Percentiles rank a stretch among this genome's conserved stretches.
Conservation (phyloP, 441 rosid species). For the Euphorbia neoarborescens region DNA sequence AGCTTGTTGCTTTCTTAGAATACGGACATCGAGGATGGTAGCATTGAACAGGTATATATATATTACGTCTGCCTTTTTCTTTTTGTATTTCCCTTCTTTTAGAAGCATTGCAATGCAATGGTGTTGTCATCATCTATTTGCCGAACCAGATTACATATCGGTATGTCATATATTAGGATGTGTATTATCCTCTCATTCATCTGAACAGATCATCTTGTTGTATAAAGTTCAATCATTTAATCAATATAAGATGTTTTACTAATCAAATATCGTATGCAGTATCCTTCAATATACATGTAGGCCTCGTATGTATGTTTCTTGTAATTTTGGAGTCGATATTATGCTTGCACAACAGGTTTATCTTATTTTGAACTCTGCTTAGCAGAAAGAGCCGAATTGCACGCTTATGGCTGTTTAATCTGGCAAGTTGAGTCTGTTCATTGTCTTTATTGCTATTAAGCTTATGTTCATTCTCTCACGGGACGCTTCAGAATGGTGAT, state of each 20-base stretch:
- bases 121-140: background rate
- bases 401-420: background rate
- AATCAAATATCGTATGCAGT: too few species aligned
- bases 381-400: too few species aligned
- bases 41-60: slow-evolving; percentile 41
- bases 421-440: background rate
- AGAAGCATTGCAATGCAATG: background rate
- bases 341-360: too few species aligned
- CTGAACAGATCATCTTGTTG: too few species aligned
- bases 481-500: too few species aligned
- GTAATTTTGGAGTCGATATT: too few species aligned
- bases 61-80: background rate
- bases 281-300: background rate
- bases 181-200: background rate
- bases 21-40: too few species aligned
- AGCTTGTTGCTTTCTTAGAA: too few species aligned
- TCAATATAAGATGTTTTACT: background rate
- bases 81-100: background rate
- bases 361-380: background rate
- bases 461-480: too few species aligned
- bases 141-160: too few species aligned
- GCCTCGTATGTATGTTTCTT: too few species aligned
- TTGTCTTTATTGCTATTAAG: background rate
- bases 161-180: background rate
- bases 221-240: too few species aligned